A percentile compares a stretch with the other conserved stretches of the same genome.
These are phyloP conservation scores for Melanogaster broomeanus DNA, from an alignment of 768 basidiomycete species.

Conservation along the genomic window DNA sequence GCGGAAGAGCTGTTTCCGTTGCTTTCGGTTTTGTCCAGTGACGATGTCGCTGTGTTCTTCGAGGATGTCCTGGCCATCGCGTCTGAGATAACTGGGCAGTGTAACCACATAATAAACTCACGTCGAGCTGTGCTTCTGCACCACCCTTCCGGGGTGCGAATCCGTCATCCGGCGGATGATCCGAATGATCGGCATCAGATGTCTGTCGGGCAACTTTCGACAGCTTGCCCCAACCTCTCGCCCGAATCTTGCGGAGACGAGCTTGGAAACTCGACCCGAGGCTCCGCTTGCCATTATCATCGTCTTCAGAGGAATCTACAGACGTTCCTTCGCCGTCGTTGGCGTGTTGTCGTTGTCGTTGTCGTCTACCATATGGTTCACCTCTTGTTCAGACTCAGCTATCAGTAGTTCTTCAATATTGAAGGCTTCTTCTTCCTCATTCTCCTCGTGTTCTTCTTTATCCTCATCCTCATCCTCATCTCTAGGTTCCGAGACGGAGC, in stretches of 20 bases:
- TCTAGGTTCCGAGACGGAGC: conserved; percentile 26
- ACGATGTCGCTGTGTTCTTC: conserved; percentile 59
- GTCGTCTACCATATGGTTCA: background rate
- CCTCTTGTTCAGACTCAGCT: conserved; percentile 28
- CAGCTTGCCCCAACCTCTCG: conserved; percentile 15
- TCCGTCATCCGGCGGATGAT: conserved; percentile 56
- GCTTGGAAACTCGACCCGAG: conserved; percentile 39
- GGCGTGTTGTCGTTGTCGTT: too few species aligned
- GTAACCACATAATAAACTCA: conserved; percentile 28
- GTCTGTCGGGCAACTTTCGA: conserved; percentile 9
- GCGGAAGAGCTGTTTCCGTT: conserved; percentile 56
- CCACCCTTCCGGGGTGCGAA: too few species aligned
- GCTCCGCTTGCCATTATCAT: conserved; percentile 36
- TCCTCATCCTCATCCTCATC: conserved; percentile 32
- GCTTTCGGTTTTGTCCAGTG: conserved; percentile 44
- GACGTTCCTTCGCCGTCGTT: conserved; percentile 26
- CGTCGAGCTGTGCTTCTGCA: conserved; percentile 56
- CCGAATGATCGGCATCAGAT: conserved; percentile 31
- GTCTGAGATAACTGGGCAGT: background rate
- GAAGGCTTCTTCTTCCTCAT: conserved; percentile 39
- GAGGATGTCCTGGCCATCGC: conserved; percentile 61
- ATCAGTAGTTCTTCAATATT: conserved; percentile 50
- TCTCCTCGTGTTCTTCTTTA: conserved; percentile 34
- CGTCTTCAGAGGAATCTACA: conserved; percentile 34
- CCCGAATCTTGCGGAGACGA: conserved; percentile 35